Conservation (phyloP, 2,329 filamentous ascomycete genomes). For the Penicillium sp. region DNA sequence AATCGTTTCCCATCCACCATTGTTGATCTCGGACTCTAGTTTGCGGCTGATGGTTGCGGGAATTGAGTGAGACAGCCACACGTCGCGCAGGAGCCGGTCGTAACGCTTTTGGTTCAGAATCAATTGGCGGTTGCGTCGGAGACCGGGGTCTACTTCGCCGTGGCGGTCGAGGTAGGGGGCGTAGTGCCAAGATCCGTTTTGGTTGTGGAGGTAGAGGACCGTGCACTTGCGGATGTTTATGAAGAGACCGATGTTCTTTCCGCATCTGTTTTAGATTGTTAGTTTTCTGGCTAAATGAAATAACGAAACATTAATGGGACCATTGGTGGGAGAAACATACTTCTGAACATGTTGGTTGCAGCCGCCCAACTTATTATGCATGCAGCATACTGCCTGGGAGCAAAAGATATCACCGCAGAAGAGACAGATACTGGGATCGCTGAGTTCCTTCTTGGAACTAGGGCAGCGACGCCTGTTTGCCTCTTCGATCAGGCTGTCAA, state of each 20-base stretch:
- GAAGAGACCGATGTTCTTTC: conserved; percentile 86
- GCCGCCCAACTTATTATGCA: conserved; percentile 70
- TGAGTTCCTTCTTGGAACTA: conserved; percentile 85
- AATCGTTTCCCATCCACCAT: conserved; percentile 87
- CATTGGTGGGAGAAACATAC: conserved; percentile 53
- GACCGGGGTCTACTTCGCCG: conserved; percentile 89
- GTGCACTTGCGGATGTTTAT: conserved; percentile 97
- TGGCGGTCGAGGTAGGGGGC: conserved; percentile 96
- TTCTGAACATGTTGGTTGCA: conserved; percentile 87
- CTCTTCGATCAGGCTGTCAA: conserved; percentile 89
- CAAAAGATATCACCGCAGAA: conserved; percentile 98
- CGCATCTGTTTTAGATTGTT: conserved; percentile 63
- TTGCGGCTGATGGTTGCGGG: conserved; percentile 87
- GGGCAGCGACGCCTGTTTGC: conserved; percentile 81
- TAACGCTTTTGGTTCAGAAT: conserved; percentile 94
- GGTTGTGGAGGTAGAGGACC: conserved; percentile 80
- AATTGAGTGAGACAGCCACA: conserved; percentile 84
- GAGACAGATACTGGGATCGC: conserved; percentile 86
- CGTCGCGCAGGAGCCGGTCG: conserved; percentile 78
- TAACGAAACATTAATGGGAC: background rate
- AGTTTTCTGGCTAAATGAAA: background rate
- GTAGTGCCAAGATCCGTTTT: conserved; percentile 77
- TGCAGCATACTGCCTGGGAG: conserved; percentile 89
- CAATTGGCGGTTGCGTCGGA: conserved; percentile 82
- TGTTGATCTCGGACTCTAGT: conserved; percentile 93